Conservation (phyloP, 805 yeast species). For the Candida fluviatilis region DNA sequence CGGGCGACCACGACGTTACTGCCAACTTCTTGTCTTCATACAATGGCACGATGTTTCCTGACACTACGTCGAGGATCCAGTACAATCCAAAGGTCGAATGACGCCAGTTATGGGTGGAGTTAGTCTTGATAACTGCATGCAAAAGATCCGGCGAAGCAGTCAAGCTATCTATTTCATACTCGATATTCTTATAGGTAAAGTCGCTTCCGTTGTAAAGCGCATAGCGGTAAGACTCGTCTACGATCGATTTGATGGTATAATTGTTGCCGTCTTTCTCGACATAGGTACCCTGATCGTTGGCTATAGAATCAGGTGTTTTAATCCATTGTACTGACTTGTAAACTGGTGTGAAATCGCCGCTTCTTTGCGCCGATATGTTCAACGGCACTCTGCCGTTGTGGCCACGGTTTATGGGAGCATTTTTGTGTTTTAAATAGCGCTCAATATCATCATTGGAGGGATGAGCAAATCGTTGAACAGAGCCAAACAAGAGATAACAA, state of each 20-base stretch:
- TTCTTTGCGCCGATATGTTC: constrained; percentile 37
- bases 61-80: constrained; percentile 55
- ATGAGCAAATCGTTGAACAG: constrained; percentile 19
- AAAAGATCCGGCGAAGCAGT: constrained; percentile 65
- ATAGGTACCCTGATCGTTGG: constrained; percentile 64
- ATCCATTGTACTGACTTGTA: constrained; percentile 69
- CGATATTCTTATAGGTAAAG: constrained; percentile 35
- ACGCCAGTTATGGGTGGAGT: constrained; percentile 63
- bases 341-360: constrained; percentile 53
- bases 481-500: constrained; percentile 16
- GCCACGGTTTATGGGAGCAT: constrained; percentile 7
- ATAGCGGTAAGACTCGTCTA: constrained; percentile 41
- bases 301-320: constrained; percentile 41
- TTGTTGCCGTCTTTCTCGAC: constrained; percentile 33
- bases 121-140: constrained; percentile 56
- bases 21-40: constrained; percentile 28
- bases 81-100: constrained; percentile 61
- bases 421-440: constrained; percentile 3
- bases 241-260: constrained; percentile 54
- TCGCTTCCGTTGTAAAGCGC: constrained; percentile 47
- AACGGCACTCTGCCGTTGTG: constrained; percentile 22
- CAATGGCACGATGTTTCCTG: constrained; percentile 25
- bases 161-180: constrained; percentile 48
- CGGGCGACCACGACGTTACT: constrained; percentile 63
- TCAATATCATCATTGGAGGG: constrained; percentile 1